Conservation (phyloP, 257 asterid species). For the Penstemon davidsonii region DNA sequence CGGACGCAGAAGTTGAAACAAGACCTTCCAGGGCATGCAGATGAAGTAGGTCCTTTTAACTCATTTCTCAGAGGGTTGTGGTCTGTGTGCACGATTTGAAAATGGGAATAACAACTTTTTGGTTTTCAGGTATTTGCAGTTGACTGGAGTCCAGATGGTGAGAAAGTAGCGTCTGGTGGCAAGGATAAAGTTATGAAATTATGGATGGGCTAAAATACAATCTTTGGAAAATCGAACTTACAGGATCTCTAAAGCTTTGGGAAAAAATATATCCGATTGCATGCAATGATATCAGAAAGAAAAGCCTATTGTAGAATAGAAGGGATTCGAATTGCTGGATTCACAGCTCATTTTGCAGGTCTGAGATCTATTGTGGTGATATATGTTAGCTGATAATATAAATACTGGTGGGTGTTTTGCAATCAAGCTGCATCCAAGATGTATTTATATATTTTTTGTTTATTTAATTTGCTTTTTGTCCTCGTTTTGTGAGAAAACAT, state of each 20-base stretch:
- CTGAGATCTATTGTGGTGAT: neutral
- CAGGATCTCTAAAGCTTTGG: neutral
- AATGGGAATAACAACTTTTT: neutral
- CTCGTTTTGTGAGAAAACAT: too few relatives aligned
- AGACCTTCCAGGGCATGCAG: slow-evolving; percentile 98
- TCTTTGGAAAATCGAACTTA: neutral
- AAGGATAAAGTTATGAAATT: slow-evolving; percentile 82
- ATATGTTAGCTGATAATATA: neutral
- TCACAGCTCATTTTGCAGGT: neutral
- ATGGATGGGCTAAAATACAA: slow-evolving; percentile 74
- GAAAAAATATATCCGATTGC: neutral
- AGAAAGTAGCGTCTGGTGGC: slow-evolving; percentile 97
- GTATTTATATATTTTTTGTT: neutral
- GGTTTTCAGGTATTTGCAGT: slow-evolving; percentile 80
- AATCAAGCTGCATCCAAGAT: neutral
- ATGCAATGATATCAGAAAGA: neutral
- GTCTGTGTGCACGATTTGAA: neutral
- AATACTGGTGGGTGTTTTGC: too few relatives aligned
- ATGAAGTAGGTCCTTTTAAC: slow-evolving; percentile 56
- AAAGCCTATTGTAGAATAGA: neutral
- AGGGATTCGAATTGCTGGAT: neutral
- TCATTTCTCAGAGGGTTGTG: neutral
- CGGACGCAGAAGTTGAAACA: slow-evolving; percentile 84
- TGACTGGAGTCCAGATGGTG: slow-evolving; percentile 99
- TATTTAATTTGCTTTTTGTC: too few relatives aligned